Conservation (phyloP, 2,329 filamentous ascomycete genomes). For the Alternaria metachromatica region DNA sequence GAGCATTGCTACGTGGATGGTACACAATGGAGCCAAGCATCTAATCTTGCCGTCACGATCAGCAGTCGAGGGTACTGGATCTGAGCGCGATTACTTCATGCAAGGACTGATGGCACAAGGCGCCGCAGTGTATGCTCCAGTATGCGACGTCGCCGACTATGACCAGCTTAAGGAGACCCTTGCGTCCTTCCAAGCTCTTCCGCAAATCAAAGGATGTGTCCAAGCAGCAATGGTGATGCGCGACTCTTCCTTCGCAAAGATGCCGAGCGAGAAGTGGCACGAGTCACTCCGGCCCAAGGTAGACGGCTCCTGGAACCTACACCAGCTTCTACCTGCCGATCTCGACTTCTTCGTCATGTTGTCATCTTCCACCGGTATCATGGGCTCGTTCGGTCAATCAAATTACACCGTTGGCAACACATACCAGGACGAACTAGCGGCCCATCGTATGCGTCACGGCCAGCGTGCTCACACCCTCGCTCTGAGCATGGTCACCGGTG, state of each 20-base stretch:
- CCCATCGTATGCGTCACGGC: constrained; percentile 24
- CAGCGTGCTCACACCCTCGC: constrained; percentile 24
- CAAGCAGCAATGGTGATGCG: constrained; percentile 29
- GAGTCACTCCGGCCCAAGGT: constrained; percentile 37
- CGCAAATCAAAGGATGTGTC: constrained; percentile 32
- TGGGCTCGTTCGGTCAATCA: constrained; percentile 28
- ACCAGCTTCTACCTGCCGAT: constrained; percentile 15
- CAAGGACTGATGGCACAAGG: constrained; percentile 13
- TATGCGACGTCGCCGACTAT: constrained; percentile 25
- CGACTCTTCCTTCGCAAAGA: constrained; percentile 28
- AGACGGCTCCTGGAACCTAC: constrained; percentile 42
- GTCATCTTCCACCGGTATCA: constrained; percentile 27
- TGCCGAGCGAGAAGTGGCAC: constrained; percentile 23
- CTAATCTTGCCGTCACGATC: constrained; percentile 28
- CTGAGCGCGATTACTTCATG: constrained; percentile 9
- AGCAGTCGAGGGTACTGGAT: constrained; percentile 6
- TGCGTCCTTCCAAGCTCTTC: constrained; percentile 11
- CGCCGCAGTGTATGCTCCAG: constrained; percentile 14
- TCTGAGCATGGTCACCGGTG: constrained; percentile 22
- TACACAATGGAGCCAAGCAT: constrained; percentile 25
- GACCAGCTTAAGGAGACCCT: constrained; percentile 10
- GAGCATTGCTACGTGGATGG: constrained; percentile 27
- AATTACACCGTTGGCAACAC: constrained; percentile 36
- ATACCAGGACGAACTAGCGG: constrained; percentile 33
- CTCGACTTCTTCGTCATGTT: constrained; percentile 38